Conservation (phyloP, 495 filamentous ascomycete genomes). For the Arthonia radiata region DNA sequence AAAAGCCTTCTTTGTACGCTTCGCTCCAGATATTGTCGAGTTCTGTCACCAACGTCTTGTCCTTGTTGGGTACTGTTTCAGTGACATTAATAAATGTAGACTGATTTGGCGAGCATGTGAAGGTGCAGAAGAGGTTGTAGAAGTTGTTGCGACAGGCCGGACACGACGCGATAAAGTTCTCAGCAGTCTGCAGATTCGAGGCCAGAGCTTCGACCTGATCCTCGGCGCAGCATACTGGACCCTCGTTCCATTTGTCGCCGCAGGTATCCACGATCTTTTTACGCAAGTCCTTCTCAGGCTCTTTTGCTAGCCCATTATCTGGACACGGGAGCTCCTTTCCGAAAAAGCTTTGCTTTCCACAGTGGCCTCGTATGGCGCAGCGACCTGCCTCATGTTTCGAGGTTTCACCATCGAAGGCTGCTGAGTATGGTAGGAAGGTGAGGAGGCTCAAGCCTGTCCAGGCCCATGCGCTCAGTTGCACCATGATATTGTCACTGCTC, state of each 20-base stretch:
- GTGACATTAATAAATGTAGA: slow-evolving; percentile 91
- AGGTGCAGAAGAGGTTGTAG: slow-evolving; percentile 90
- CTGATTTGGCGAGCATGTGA: slow-evolving; percentile 92
- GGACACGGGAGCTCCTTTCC: slow-evolving; percentile 70
- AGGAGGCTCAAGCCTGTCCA: too few relatives aligned
- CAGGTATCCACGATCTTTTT: slow-evolving; percentile 65
- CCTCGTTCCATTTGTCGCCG: slow-evolving; percentile 59
- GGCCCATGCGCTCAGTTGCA: too few relatives aligned
- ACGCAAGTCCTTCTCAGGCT: slow-evolving; percentile 41
- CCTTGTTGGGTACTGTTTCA: slow-evolving; percentile 34
- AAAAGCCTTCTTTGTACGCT: slow-evolving; percentile 72
- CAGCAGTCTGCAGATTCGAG: slow-evolving; percentile 62
- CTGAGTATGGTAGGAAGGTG: too few relatives aligned
- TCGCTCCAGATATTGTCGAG: slow-evolving; percentile 75
- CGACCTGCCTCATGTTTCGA: slow-evolving; percentile 52
- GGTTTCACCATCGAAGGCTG: background rate
- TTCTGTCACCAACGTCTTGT: slow-evolving; percentile 58
- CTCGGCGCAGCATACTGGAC: slow-evolving; percentile 58
- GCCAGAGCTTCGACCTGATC: slow-evolving; percentile 66
- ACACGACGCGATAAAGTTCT: slow-evolving; percentile 70
- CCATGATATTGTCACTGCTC: too few relatives aligned
- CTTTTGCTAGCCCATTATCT: slow-evolving; percentile 66
- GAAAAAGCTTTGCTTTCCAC: slow-evolving; percentile 72
- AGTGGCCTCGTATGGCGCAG: slow-evolving; percentile 77
- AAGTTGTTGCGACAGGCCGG: slow-evolving; percentile 95